Base-by-base conservation (phyloP, 176 grass and related monocot genomes). In the Zea luxurians region DNA sequence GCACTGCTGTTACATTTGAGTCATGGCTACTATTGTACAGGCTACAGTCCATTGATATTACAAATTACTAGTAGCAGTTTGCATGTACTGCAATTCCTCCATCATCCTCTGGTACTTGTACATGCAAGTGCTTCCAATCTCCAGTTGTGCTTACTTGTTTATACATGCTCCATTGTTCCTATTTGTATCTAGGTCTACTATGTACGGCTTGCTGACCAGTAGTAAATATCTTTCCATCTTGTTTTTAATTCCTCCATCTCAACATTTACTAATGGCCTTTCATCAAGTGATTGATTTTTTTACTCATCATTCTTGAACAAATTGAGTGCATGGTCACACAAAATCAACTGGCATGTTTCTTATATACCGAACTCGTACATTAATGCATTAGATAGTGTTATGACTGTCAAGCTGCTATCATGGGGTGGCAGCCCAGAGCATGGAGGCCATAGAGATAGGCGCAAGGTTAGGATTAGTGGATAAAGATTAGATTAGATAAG, bases 21-120 rank as follows among this genome's bases (percentile, higher is more conserved):
- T 64, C 59, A 66, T 78, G 16, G 16, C 40, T 66, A 78, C 46
- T 52, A 65, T 41, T 35, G 12, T 77, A 17, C 58, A 63, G 41
- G 10, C 20, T 36, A 47, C 42, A 62, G 18, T 47, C 2, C 4
- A 2, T 4, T 49, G 45, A 70, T 38, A 59, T 6, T 77, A 37
- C 8, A 40, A 6, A 38, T 2, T 38, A 38, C 13, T 38, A 70
- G 45, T 73, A 73, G 8, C 20, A 61, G 58, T 21, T 60, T 61
- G 8, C 4, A 4, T 27, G 70, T 55, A 36, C 49, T 73, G 35
- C 49, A 42, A 57, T 74, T 12, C 37, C 53, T 73, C 47, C 44
- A 34, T 37, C 7, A 15, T 48, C 13, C 36, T 64, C 16, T 66
- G 15, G 46, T 41, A 21, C 47, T 78, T 48, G 46, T 78, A 66